Percentiles rank a stretch among this genome's conserved stretches.
Evolutionary conservation across 1,284 basidiomycete species (phyloP).

Genomic region (Cystobasidium pallidum): DNA sequence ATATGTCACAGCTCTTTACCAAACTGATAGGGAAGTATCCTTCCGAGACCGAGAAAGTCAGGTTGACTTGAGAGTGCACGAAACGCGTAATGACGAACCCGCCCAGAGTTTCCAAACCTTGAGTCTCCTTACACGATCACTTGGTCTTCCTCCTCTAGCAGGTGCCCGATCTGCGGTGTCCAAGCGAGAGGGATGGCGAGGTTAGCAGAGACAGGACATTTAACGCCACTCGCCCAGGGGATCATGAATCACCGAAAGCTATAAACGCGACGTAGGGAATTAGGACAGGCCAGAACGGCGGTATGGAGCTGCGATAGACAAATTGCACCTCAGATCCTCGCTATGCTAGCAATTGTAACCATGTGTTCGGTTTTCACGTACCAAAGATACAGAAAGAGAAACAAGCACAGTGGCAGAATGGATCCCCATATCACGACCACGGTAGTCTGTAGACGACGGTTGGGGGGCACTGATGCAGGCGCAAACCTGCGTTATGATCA

Average conservation of each 20-base stretch:
- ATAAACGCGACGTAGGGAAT: conserved; percentile 82
- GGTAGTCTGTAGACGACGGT: conserved; percentile 55
- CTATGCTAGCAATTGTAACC: too few relatives aligned
- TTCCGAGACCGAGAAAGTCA: background rate
- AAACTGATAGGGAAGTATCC: conserved; percentile 37
- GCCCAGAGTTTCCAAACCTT: conserved; percentile 81
- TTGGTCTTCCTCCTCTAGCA: conserved; percentile 74
- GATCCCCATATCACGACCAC: conserved; percentile 82
- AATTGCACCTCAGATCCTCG: background rate
- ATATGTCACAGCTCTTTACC: conserved; percentile 66
- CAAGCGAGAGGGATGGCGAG: too few relatives aligned
- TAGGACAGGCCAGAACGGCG: conserved; percentile 82
- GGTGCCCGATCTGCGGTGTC: conserved; percentile 70
- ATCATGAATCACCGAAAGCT: conserved; percentile 40
- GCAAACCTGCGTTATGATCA: conserved; percentile 48
- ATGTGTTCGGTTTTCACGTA: conserved; percentile 58
- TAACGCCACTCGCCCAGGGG: background rate
- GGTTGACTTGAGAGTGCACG: too few relatives aligned
- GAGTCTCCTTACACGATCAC: conserved; percentile 72
- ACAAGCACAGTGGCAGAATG: conserved; percentile 70
- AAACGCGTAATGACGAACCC: conserved; percentile 79
- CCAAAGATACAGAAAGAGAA: conserved; percentile 77
- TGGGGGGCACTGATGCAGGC: conserved; percentile 52
- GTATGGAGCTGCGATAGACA: conserved; percentile 70
- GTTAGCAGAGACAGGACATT: too few relatives aligned